These are phyloP conservation scores for Nakaseomyces glabratus DNA, from an alignment of 1,139 yeast genomes.

Conservation along the genomic window DNA sequence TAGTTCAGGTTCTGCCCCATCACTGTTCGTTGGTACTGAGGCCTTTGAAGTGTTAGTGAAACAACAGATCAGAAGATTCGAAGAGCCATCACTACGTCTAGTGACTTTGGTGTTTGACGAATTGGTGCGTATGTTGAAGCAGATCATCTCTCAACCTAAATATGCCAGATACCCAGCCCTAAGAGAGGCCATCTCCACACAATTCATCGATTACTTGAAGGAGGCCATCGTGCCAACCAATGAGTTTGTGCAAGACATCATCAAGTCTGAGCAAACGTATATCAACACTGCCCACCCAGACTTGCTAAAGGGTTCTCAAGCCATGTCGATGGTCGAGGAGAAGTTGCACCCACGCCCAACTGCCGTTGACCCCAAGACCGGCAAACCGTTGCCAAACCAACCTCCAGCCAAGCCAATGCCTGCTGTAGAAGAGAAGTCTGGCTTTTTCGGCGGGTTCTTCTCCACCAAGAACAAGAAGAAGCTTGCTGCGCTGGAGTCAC, in stretches of 20 bases:
- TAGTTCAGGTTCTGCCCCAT: conserved; percentile 96
- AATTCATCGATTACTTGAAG: conserved; percentile 72
- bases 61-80: conserved; percentile 90
- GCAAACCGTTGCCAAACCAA: conserved; percentile 55
- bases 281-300: conserved; percentile 98
- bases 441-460: conserved; percentile 93
- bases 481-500: conserved; percentile 93
- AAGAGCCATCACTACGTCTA: conserved; percentile 87
- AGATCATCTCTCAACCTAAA: conserved; percentile 70
- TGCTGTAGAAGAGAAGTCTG: conserved; percentile 40
- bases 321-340: conserved; percentile 90
- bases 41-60: conserved; percentile 95
- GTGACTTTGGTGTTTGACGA: conserved; percentile 89
- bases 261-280: conserved; percentile 80
- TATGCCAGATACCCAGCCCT: conserved; percentile 84
- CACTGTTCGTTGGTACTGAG: conserved; percentile 92
- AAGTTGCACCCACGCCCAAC: conserved; percentile 80
- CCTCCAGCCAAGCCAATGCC: conserved; percentile 24
- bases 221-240: conserved; percentile 78
- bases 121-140: conserved; percentile 80
- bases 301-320: conserved; percentile 86
- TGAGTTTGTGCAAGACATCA: conserved; percentile 73
- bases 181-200: conserved; percentile 75
- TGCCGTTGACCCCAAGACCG: conserved; percentile 86
- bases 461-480: conserved; percentile 89